These are phyloP conservation scores for Aspergillus caelatus DNA, from an alignment of 2,329 filamentous ascomycete genomes.

Conservation along the genomic window DNA sequence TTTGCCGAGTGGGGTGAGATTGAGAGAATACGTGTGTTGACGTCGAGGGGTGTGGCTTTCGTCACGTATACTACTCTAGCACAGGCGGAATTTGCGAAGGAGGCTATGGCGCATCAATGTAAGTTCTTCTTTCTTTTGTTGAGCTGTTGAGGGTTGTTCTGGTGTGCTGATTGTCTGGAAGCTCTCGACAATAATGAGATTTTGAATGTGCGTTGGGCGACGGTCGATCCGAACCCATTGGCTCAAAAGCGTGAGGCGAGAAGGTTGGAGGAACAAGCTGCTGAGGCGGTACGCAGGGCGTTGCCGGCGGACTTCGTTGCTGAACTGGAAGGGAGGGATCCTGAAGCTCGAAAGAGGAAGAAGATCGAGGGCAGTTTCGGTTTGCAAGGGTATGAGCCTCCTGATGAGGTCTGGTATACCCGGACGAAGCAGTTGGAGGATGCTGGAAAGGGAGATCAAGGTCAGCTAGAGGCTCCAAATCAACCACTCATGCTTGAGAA, in stretches of 20 bases:
- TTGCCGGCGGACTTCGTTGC: slow-evolving; percentile 88
- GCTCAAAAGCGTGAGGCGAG: slow-evolving; percentile 89
- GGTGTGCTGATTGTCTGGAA: not conserved
- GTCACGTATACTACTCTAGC: slow-evolving; percentile 92
- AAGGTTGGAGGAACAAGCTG: slow-evolving; percentile 91
- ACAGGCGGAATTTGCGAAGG: slow-evolving; percentile 87
- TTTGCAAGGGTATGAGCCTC: slow-evolving; percentile 87
- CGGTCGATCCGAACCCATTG: slow-evolving; percentile 91
- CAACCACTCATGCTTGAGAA: slow-evolving; percentile 51
- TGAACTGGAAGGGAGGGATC: slow-evolving; percentile 89
- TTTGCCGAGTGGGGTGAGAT: slow-evolving; percentile 97
- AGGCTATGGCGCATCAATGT: slow-evolving; percentile 91
- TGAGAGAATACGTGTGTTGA: slow-evolving; percentile 84
- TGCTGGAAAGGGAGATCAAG: slow-evolving; percentile 57
- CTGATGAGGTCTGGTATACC: slow-evolving; percentile 91
- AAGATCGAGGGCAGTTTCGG: slow-evolving; percentile 90
- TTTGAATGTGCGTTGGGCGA: slow-evolving; percentile 95
- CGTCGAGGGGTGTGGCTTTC: slow-evolving; percentile 87
- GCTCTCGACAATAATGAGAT: slow-evolving; percentile 86
- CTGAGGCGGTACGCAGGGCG: slow-evolving; percentile 85
- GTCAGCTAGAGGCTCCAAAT: slow-evolving; percentile 58
- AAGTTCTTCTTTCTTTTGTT: not conserved
- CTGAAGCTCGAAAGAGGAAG: slow-evolving; percentile 81
- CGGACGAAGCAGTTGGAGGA: slow-evolving; percentile 71
- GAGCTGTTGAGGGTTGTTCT: not conserved